These are phyloP conservation scores for Phytophthora crassamura DNA, from an alignment of 352 stramenopile species.

Conservation along the genomic window DNA sequence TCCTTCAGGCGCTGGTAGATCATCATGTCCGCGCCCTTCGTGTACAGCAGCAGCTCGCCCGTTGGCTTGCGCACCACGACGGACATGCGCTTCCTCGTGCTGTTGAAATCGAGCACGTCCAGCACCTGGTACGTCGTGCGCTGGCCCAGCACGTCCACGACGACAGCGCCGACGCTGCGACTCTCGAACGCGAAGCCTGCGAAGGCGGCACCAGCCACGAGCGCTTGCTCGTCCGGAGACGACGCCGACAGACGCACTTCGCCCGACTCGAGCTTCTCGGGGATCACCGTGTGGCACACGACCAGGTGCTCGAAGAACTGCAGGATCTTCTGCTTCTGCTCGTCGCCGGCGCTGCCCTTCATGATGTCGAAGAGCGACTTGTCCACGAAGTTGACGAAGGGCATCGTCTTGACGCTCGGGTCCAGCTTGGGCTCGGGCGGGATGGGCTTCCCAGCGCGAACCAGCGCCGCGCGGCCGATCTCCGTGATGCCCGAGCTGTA, in stretches of 20 bases:
- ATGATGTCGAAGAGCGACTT: slow-evolving; percentile 68
- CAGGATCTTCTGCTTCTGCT: slow-evolving; percentile 57
- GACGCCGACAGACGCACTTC: slow-evolving; percentile 75
- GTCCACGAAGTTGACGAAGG: slow-evolving; percentile 85
- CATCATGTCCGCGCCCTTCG: slow-evolving; percentile 94
- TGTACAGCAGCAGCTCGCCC: slow-evolving; percentile 71
- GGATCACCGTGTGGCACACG: slow-evolving; percentile 86
- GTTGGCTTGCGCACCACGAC: slow-evolving; percentile 65
- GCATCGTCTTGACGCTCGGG: slow-evolving; percentile 55
- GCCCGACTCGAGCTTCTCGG: slow-evolving; percentile 67
- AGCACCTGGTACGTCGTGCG: slow-evolving; percentile 64
- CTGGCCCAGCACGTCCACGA: slow-evolving; percentile 57
- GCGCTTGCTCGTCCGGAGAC: slow-evolving; percentile 87
- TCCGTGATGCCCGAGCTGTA: slow-evolving; percentile 92
- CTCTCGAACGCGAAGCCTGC: slow-evolving; percentile 76
- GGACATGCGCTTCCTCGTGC: slow-evolving; percentile 80
- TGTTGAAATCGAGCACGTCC: slow-evolving; percentile 84
- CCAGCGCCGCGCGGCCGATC: slow-evolving; percentile 72
- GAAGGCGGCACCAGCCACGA: slow-evolving; percentile 78
- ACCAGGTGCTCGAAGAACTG: slow-evolving; percentile 89
- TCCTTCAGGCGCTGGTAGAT: slow-evolving; percentile 85
- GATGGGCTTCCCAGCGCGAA: slow-evolving; percentile 66
- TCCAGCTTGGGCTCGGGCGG: slow-evolving; percentile 69
- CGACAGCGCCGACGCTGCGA: slow-evolving; percentile 57
- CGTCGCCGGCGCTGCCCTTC: slow-evolving; percentile 51